A percentile compares a stretch with the other conserved stretches of the same genome.
These are phyloP conservation scores for Candida peoriensis DNA, from an alignment of 805 yeast species.

Conservation along the genomic window DNA sequence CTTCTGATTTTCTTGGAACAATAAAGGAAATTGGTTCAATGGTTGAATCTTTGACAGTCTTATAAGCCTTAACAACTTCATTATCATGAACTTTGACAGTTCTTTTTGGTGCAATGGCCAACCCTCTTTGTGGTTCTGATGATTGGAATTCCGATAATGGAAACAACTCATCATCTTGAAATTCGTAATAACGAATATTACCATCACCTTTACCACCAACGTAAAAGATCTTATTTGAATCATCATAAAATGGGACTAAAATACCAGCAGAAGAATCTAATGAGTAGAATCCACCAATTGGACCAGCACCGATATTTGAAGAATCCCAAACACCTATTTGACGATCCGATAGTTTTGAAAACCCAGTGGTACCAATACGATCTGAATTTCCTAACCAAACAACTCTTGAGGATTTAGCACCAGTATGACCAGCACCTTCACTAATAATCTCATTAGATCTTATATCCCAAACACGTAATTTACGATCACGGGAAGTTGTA, in stretches of 20 bases:
- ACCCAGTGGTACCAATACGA: conserved; percentile 89
- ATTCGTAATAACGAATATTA: conserved; percentile 90
- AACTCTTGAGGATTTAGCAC: conserved; percentile 87
- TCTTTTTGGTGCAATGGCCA: conserved; percentile 84
- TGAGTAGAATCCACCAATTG: conserved; percentile 82
- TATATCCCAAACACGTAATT: conserved; percentile 87
- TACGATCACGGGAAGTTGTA: conserved; percentile 88
- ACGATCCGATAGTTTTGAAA: conserved; percentile 87
- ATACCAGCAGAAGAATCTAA: conserved; percentile 93
- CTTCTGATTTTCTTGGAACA: conserved; percentile 92
- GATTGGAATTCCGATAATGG: conserved; percentile 88
- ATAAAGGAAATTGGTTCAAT: conserved; percentile 90
- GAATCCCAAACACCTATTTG: conserved; percentile 95
- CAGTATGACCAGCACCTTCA: conserved; percentile 87
- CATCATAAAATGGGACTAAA: conserved; percentile 86
- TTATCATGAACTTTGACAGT: conserved; percentile 74
- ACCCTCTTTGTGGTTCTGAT: conserved; percentile 92
- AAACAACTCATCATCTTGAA: conserved; percentile 73
- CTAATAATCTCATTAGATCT: conserved; percentile 66
- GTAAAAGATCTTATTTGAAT: conserved; percentile 70
- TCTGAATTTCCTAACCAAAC: conserved; percentile 87
- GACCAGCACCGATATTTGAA: conserved; percentile 66
- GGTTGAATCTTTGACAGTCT: conserved; percentile 77
- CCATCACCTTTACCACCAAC: conserved; percentile 99
- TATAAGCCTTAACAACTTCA: conserved; percentile 78